These are phyloP conservation scores for Chaetoceros tenuissimus DNA, from an alignment of 108 stramenopile species.

Conservation along the genomic window DNA sequence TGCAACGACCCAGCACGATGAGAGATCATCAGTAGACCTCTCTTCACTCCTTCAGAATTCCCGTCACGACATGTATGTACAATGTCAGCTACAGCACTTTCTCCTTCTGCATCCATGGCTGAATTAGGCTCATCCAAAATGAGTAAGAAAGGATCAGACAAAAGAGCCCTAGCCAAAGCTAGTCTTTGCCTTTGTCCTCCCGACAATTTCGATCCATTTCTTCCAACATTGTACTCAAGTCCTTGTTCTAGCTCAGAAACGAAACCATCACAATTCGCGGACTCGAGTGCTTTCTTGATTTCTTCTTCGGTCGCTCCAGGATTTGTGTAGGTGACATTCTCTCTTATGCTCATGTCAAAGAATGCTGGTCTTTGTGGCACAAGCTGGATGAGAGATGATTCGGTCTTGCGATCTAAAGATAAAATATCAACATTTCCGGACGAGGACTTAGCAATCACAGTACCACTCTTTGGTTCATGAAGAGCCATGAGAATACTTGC, in stretches of 20 bases:
- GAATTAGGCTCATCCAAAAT: constrained; percentile 89
- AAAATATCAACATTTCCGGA: constrained; percentile 18
- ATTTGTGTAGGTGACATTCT: constrained; percentile 73
- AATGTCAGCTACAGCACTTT: constrained; percentile 58
- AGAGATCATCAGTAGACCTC: constrained; percentile 61
- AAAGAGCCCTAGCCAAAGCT: constrained; percentile 90
- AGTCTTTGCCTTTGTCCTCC: constrained; percentile 94
- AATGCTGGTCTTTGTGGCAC: constrained; percentile 88
- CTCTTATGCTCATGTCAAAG: constrained; percentile 60
- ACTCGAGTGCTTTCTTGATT: constrained; percentile 34
- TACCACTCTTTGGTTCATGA: constrained; percentile 57
- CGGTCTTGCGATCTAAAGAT: constrained; percentile 30
- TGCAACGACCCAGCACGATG: constrained; percentile 62
- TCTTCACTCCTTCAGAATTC: constrained; percentile 14
- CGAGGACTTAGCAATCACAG: constrained; percentile 22
- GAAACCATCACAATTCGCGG: constrained; percentile 65
- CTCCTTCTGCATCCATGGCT: constrained; percentile 68
- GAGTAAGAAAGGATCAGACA: constrained; percentile 77
- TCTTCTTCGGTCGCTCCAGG: constrained; percentile 45
- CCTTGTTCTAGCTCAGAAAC: constrained; percentile 51
- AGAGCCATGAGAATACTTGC: constrained; percentile 82
- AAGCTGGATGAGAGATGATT: constrained; percentile 67
- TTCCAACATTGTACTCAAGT: constrained; percentile 76
- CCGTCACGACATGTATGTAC: constrained; percentile 43
- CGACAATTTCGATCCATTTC: constrained; percentile 76